Evolutionary conservation across 2,329 filamentous ascomycete species (phyloP), one percentile per base, ranked within the genome.

Genomic region (Ophiostoma triangulosporum): DNA sequence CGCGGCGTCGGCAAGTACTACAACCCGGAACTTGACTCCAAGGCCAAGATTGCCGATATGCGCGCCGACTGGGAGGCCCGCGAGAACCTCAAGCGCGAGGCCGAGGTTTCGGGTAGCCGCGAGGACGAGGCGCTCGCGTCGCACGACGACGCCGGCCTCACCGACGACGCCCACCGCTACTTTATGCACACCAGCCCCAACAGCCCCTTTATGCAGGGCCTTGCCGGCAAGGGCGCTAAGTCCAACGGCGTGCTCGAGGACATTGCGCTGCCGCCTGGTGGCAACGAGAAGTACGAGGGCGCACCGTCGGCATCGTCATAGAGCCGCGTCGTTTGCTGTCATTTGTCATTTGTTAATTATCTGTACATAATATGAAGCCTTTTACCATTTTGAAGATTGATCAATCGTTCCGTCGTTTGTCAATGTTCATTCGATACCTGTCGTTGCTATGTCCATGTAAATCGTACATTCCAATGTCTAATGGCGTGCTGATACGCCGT

Each of bases 11-110:
- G 84, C 67, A 94, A 93, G 74, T 66, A 78, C 65, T 97, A 96
- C 72, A 74, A 96, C 67, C 81, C 89, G 7, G 82, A 87, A 58
- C 72, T 83, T 50, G 91, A 97, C 73, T 88, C 85, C 71, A 78
- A 86, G 71, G 76, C 83, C 66, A 90, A 88, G 75, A 85, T 96
- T 58, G 77, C 83, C 61, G 91, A 96, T 66, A 86, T 95, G 78
- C 74, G 78, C 50, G 64, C 68, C 35, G 80, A 83, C 61, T 84
- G 80, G 80, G 73, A 78, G 62, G 66, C 70, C 48, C 69, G 71
- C 58, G 73, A 77, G 64, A 68, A 68, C 46, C 62, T 63, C 58
- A 70, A 71, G 56, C 67, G 70, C 22, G 70, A 69, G 59, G 75
- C 73, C 63, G 75, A 82, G 60, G 65, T 67, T 4, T 68, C 73